A percentile compares a stretch with the other conserved stretches of the same genome.
Conservation (phyloP, 495 filamentous ascomycete species). For the Neurospora sp. region DNA sequence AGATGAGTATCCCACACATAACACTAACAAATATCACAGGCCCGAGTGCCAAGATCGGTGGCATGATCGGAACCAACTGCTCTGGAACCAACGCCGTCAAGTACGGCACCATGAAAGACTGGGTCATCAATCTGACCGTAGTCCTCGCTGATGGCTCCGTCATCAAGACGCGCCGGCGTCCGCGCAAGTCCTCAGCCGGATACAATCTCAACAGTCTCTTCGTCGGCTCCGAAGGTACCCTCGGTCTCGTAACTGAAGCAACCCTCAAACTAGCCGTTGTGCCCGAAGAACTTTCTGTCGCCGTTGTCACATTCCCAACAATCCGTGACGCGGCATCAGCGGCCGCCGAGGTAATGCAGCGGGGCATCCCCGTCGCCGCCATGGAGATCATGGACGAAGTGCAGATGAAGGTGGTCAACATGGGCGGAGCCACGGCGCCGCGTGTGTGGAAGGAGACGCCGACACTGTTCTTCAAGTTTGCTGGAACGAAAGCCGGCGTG, state of each 20-base stretch:
- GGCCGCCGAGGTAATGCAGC: conserved; percentile 59
- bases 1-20: too few relatives aligned
- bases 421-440: conserved; percentile 54
- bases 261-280: conserved; percentile 67
- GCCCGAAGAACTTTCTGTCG: conserved; percentile 63
- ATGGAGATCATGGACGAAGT: conserved; percentile 83
- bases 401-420: conserved; percentile 70
- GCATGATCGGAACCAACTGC: conserved; percentile 76
- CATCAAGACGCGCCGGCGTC: conserved; percentile 65
- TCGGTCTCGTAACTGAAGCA: conserved; percentile 66
- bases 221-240: conserved; percentile 68
- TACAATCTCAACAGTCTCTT: conserved; percentile 73
- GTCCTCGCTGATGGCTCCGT: conserved; percentile 70
- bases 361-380: conserved; percentile 63
- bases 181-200: conserved; percentile 69
- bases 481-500: conserved; percentile 59
- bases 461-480: conserved; percentile 80
- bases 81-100: conserved; percentile 71
- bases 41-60: conserved; percentile 55
- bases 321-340: conserved; percentile 64
- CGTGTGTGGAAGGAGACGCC: conserved; percentile 65
- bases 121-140: conserved; percentile 73
- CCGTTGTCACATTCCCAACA: conserved; percentile 64
- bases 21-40: conserved; percentile 24
- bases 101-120: conserved; percentile 82